Conservation (phyloP, 2,329 filamentous ascomycete genomes). For the Phialophora verrucosa region DNA sequence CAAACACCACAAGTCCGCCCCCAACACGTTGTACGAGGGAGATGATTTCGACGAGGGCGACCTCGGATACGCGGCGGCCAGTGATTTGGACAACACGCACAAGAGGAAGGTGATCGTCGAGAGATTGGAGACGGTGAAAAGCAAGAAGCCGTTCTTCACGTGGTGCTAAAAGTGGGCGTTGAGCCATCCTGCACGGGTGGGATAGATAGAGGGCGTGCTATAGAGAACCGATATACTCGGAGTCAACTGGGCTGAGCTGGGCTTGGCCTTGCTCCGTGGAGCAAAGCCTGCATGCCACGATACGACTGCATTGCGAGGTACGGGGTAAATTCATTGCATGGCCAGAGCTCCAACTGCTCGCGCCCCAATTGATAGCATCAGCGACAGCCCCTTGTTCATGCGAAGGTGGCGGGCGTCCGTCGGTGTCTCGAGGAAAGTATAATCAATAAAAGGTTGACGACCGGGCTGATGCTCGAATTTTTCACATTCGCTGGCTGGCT, state of each 20-base stretch:
- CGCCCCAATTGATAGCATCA: not conserved
- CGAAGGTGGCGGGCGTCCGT: not conserved
- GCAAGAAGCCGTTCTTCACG: slow-evolving; percentile 85
- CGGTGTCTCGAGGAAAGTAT: not conserved
- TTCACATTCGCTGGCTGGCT: not conserved
- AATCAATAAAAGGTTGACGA: not conserved
- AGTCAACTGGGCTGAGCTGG: not conserved
- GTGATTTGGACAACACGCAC: slow-evolving; percentile 83
- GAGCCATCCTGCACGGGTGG: not conserved
- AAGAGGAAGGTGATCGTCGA: slow-evolving; percentile 96
- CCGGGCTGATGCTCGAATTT: not conserved
- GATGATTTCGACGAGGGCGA: slow-evolving; percentile 84
- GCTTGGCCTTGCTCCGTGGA: not conserved
- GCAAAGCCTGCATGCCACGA: not conserved
- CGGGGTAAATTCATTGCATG: not conserved
- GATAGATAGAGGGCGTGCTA: not conserved
- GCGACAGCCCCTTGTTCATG: not conserved
- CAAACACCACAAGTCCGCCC: slow-evolving; percentile 19
- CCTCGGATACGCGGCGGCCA: slow-evolving; percentile 89
- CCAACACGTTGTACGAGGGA: slow-evolving; percentile 47
- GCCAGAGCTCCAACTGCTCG: not conserved
- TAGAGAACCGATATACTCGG: not conserved
- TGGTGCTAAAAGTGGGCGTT: slow-evolving; percentile 16
- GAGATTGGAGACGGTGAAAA: slow-evolving; percentile 92
- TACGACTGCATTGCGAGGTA: not conserved